Percentiles rank a stretch among this genome's conserved stretches.
Evolutionary conservation across 106 monocot genomes (phyloP).

Genomic region (Iris macrosiphon): DNA sequence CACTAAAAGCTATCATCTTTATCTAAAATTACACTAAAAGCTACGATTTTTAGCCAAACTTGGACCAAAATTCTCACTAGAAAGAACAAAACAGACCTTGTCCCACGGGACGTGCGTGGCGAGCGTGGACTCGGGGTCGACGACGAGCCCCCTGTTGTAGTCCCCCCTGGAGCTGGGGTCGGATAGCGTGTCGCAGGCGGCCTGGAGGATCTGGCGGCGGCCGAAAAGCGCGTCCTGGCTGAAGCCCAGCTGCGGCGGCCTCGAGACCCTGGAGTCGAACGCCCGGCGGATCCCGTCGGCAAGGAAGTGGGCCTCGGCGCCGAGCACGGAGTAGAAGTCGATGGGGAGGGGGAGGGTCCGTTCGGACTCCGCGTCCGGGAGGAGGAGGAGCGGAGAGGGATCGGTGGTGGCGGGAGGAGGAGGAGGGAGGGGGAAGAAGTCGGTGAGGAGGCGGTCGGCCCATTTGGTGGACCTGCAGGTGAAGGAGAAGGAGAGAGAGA

Average conservation of each 20-base stretch:
- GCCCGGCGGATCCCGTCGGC: conserved; percentile 73
- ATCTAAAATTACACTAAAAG: no score
- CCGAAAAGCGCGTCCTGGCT: conserved; percentile 74
- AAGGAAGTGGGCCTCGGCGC: conserved; percentile 85
- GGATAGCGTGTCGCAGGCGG: conserved; percentile 62
- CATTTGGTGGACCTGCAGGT: conserved; percentile 52
- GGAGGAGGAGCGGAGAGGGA: conserved; percentile 12
- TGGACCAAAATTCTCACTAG: no score
- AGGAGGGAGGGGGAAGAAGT: conserved; percentile 51
- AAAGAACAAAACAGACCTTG: conserved; percentile 53
- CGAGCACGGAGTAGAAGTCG: conserved; percentile 85
- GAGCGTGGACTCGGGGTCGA: conserved; percentile 41
- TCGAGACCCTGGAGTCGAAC: conserved; percentile 63
- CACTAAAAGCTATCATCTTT: no score
- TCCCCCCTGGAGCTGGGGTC: conserved; percentile 37
- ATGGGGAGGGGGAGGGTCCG: conserved; percentile 64
- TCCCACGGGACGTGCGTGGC: conserved; percentile 65
- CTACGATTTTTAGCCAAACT: no score
- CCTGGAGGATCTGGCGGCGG: conserved; percentile 79
- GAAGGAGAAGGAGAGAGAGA: conserved; percentile 3
- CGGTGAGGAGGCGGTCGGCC: conserved; percentile 81
- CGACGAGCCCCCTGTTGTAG: conserved; percentile 55
- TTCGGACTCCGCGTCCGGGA: conserved; percentile 21
- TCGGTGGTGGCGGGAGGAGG: conserved; percentile 7
- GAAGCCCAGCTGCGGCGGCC: conserved; percentile 60